Evolutionary conservation across 2,329 filamentous ascomycete genomes (phyloP), one percentile per base, ranked within the genome.

Genomic region (Apiospora aurea): DNA sequence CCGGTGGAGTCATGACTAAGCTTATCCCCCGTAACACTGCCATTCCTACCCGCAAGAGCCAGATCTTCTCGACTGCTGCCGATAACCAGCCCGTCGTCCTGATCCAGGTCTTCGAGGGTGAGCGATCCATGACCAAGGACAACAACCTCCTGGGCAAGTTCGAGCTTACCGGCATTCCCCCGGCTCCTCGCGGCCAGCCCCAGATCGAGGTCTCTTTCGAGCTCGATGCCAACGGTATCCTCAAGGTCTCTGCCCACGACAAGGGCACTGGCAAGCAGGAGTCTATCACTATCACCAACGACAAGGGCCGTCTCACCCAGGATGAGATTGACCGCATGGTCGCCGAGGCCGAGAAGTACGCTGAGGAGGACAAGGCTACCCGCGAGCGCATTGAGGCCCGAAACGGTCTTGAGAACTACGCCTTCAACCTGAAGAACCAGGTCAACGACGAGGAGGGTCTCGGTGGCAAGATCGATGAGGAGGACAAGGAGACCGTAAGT

Each of bases 301-400:
- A 99, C 87, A 98, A 98, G 92, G 96, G 96, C 78, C 96, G 96
- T 83, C 92, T 99, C 70, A 95, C 93, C 79, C 93, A 93, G 81
- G 96, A 99, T 78, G 96, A 99, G 85, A 99, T 99, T 79, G 96
- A 98, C 85, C 96, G 96, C 85, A 99, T 99, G 96, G 95, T 99
- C 76, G 92, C 93, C 78, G 96, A 99, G 87, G 96, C 96, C 74
- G 96, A 98, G 91, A 94, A 98, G 87, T 98, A 95, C 83, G 96
- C 96, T 81, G 96, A 99, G 85, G 96, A 98, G 87, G 96, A 99
- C 89, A 98, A 98, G 91, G 95, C 95, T 75, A 97, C 94, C 81
- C 94, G 95, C 82, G 94, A 96, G 88, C 95, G 95, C 87, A 97
- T 99, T 79, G 95, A 98, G 88, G 93, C 95, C 79, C 93, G 96